These are phyloP conservation scores for Paratrimastix pyriformis DNA, from an alignment of 78 protist species.

Conservation along the genomic window DNA sequence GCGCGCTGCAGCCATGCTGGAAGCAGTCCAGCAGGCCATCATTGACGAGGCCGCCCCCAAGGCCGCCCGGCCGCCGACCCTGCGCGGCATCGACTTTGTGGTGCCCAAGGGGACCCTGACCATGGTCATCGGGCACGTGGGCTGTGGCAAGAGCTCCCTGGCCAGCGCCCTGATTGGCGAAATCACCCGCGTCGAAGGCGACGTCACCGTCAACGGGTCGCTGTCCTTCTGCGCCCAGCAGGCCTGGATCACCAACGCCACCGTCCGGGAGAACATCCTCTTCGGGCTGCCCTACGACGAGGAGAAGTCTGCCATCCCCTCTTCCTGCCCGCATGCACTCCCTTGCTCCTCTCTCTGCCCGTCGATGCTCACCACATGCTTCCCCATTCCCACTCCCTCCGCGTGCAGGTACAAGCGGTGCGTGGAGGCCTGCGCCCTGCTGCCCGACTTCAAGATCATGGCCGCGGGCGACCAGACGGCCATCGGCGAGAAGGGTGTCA, in stretches of 20 bases:
- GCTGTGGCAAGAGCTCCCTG: constrained; percentile 75
- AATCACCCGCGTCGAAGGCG: constrained; percentile 37
- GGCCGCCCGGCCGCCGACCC: neutral
- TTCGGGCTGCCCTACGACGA: constrained; percentile 62
- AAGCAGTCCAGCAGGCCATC: no score
- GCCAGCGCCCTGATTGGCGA: constrained; percentile 63
- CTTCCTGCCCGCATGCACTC: no score
- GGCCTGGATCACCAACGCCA: constrained; percentile 82
- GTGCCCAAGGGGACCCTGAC: constrained; percentile 23
- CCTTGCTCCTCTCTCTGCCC: no score
- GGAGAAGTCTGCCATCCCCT: constrained; percentile 4
- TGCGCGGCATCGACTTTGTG: neutral
- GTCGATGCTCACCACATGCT: neutral
- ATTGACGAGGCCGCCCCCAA: no score
- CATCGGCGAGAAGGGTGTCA: constrained; percentile 93
- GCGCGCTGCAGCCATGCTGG: neutral
- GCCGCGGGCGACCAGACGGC: constrained; percentile 54
- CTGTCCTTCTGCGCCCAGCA: constrained; percentile 74
- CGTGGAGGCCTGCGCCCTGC: constrained; percentile 51
- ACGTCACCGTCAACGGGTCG: constrained; percentile 36
- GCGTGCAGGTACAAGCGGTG: neutral
- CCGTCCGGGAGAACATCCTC: constrained; percentile 81
- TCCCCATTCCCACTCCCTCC: neutral
- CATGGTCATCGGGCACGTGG: constrained; percentile 72
- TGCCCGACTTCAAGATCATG: constrained; percentile 49